A percentile compares a stretch with the other conserved stretches of the same genome.
phyloP scores from a whole-genome alignment of 805 yeast genomes.

The Ogataea glucozyma region DNA sequence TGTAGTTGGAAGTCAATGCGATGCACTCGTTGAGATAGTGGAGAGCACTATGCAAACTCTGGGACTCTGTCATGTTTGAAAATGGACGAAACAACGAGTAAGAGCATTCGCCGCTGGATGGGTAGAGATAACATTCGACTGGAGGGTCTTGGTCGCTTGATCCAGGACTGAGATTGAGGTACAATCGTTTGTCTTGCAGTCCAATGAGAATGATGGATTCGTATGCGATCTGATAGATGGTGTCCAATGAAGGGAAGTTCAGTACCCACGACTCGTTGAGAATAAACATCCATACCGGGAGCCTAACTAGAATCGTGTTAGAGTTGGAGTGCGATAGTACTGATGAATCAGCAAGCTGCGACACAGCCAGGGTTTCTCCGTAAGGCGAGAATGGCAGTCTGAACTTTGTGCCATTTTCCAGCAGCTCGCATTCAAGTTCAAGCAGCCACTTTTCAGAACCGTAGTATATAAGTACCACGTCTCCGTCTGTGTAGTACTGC shows the following conservation, averaged over 20 bases:
- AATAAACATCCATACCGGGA: slow-evolving; percentile 28
- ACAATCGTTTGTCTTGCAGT: slow-evolving; percentile 17
- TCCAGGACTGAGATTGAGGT: slow-evolving; percentile 13
- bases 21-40: slow-evolving; percentile 26
- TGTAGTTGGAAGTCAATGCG: slow-evolving; percentile 17
- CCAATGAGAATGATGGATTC: slow-evolving; percentile 22
- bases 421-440: slow-evolving; percentile 12
- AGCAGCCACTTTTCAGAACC: slow-evolving; percentile 21
- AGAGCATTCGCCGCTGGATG: slow-evolving; percentile 4
- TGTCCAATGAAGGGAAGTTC: slow-evolving; percentile 15
- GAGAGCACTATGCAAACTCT: slow-evolving; percentile 23
- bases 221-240: slow-evolving; percentile 26
- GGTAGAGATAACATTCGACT: slow-evolving; percentile 18
- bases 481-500: slow-evolving; percentile 21
- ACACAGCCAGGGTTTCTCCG: neutral
- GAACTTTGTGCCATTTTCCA: slow-evolving; percentile 2
- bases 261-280: slow-evolving; percentile 25
- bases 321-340: neutral
- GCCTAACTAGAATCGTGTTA: slow-evolving; percentile 4
- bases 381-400: slow-evolving; percentile 13
- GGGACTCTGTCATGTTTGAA: slow-evolving; percentile 13
- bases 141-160: slow-evolving; percentile 9
- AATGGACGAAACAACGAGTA: slow-evolving; percentile 30
- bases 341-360: neutral
- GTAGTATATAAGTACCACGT: slow-evolving; percentile 18